Conservation (phyloP, 2,329 filamentous ascomycete genomes). For the Hawksworthiomyces lignivorus region DNA sequence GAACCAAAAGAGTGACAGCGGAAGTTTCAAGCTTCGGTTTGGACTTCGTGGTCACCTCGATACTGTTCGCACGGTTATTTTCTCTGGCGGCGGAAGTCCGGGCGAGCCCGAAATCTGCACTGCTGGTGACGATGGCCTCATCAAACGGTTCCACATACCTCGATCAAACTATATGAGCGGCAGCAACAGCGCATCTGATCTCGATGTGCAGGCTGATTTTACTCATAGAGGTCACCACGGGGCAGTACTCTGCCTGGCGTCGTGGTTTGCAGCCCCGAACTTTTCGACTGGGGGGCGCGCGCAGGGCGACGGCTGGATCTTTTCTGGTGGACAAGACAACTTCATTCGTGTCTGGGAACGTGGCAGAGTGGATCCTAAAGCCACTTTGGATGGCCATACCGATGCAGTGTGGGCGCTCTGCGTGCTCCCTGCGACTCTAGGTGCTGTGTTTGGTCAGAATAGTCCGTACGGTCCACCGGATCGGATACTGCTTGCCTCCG, state of each 20-base stretch:
- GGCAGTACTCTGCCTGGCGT: conserved; percentile 76
- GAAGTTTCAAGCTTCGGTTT: conserved; percentile 86
- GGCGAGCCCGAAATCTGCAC: conserved; percentile 97
- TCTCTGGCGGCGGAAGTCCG: conserved; percentile 91
- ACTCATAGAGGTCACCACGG: conserved; percentile 93
- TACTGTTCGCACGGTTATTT: conserved; percentile 88
- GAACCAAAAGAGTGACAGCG: conserved; percentile 56
- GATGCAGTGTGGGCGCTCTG: conserved; percentile 96
- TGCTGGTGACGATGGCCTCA: conserved; percentile 86
- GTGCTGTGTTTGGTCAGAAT: conserved; percentile 69
- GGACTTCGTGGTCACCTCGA: conserved; percentile 88
- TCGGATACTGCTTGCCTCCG: conserved; percentile 82
- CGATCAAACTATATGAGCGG: conserved; percentile 49
- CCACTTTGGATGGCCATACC: conserved; percentile 85
- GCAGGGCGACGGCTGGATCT: conserved; percentile 94
- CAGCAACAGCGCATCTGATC: conserved; percentile 48
- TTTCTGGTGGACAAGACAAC: conserved; percentile 90
- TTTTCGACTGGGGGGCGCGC: conserved; percentile 85
- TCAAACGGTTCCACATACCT: conserved; percentile 96
- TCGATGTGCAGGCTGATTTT: conserved; percentile 89
- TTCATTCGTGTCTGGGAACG: conserved; percentile 94
- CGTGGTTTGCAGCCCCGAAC: conserved; percentile 79
- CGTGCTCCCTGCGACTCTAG: conserved; percentile 77
- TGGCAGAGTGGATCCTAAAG: conserved; percentile 88
- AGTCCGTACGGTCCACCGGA: conserved; percentile 73